Percentiles rank a stretch among this genome's conserved stretches.
Conservation (phyloP, 768 basidiomycete species). For the Thelephora ganbajun region DNA sequence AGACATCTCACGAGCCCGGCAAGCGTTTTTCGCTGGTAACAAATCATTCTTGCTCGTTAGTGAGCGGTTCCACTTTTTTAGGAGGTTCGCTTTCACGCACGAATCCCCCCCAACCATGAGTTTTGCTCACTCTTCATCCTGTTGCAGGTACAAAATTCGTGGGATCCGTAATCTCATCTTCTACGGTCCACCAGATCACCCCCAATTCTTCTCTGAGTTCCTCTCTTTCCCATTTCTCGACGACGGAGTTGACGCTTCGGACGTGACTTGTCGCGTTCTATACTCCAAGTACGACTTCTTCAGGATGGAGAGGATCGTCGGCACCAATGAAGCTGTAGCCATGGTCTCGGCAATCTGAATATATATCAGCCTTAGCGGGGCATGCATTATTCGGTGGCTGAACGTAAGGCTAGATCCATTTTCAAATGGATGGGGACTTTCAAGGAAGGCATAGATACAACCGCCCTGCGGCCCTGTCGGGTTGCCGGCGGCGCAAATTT, state of each 20-base stretch:
- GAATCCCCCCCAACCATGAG: not conserved
- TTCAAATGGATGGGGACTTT: no score
- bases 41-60: conserved; percentile 82
- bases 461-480: no score
- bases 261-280: conserved; percentile 69
- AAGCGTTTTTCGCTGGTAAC: conserved; percentile 81
- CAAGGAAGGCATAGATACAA: no score
- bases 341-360: conserved; percentile 8
- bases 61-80: conserved; percentile 98
- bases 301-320: conserved; percentile 73
- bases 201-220: conserved; percentile 85
- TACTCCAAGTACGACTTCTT: conserved; percentile 89
- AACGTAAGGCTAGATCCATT: no score
- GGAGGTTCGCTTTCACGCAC: conserved; percentile 35
- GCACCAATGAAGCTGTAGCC: conserved; percentile 22
- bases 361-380: no score
- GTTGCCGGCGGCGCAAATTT: no score
- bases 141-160: conserved; percentile 72
- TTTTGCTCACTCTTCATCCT: not conserved
- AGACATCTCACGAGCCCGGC: conserved; percentile 88
- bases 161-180: conserved; percentile 90
- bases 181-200: conserved; percentile 84
- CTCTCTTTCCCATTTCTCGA: conserved; percentile 86
- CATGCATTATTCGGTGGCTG: no score
- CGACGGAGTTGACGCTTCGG: conserved; percentile 71